phyloP scores from a whole-genome alignment of 2,329 filamentous ascomycete genomes.

The Trichoderma aggressivum region DNA sequence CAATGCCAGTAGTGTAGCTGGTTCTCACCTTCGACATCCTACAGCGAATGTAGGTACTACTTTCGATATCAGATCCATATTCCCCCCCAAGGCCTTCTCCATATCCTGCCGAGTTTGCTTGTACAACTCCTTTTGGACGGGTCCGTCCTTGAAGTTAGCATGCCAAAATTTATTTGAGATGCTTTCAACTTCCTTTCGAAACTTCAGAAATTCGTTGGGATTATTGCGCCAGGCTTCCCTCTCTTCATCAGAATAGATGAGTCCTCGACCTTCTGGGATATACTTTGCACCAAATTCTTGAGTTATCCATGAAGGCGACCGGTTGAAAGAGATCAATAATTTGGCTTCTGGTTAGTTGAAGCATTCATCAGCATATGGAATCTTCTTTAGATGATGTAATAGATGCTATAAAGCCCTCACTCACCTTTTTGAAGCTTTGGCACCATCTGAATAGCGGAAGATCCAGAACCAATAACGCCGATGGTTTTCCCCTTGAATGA shows the following conservation, averaged over 20 bases:
- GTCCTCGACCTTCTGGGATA: neutral
- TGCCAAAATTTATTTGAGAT: neutral
- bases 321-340: neutral
- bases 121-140: neutral
- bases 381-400: neutral
- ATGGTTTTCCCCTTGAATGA: neutral
- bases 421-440: neutral
- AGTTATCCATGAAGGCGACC: neutral
- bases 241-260: neutral
- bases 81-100: neutral
- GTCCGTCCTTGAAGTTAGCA: neutral
- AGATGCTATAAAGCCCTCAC: neutral
- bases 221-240: neutral
- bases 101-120: neutral
- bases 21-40: neutral
- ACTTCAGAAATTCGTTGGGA: neutral
- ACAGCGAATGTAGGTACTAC: neutral
- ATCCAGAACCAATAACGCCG: neutral
- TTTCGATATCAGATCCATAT: neutral
- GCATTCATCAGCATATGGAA: neutral
- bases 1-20: neutral
- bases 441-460: neutral
- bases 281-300: neutral
- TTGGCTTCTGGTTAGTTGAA: neutral
- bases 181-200: neutral